Conservation (phyloP, 2,329 filamentous ascomycete genomes). For the Microthyrium microscopicum region DNA sequence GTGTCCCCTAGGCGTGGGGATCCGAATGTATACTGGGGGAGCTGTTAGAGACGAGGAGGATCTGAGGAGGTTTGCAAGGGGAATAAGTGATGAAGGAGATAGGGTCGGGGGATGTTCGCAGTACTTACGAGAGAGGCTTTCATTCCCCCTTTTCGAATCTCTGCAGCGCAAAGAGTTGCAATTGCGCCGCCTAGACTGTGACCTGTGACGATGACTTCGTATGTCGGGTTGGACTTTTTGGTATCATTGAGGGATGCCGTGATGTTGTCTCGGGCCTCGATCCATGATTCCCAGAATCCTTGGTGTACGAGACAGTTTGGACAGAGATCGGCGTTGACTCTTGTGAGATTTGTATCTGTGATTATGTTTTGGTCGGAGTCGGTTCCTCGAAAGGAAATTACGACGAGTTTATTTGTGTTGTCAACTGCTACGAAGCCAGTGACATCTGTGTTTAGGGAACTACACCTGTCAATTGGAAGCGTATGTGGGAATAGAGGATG, state of each 20-base stretch:
- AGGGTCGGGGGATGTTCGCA: too few species aligned
- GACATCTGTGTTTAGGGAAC: slow-evolving; percentile 18
- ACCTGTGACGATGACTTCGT: slow-evolving; percentile 40
- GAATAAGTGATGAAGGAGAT: too few species aligned
- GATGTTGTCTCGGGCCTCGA: not conserved
- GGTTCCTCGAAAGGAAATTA: slow-evolving; percentile 44
- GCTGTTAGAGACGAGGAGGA: not conserved
- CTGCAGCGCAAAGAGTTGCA: slow-evolving; percentile 40
- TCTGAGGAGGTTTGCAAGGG: too few species aligned
- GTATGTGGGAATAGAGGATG: too few species aligned
- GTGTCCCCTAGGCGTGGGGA: slow-evolving; percentile 48
- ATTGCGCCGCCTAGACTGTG: slow-evolving; percentile 55
- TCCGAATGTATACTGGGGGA: slow-evolving; percentile 39
- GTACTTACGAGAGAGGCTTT: slow-evolving; percentile 28
- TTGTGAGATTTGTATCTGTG: slow-evolving; percentile 22
- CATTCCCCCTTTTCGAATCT: slow-evolving; percentile 34
- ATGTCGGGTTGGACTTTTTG: not conserved
- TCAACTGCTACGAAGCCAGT: slow-evolving; percentile 32
- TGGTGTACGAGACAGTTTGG: not conserved
- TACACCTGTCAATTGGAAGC: slow-evolving; percentile 28
- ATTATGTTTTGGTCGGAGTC: slow-evolving; percentile 36
- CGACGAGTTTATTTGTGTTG: slow-evolving; percentile 33
- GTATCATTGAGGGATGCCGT: not conserved
- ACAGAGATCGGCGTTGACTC: slow-evolving; percentile 7
- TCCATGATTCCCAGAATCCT: not conserved